Conservation (phyloP, 371 early-diverging fungal species). For the Chytridium lagenaria region DNA sequence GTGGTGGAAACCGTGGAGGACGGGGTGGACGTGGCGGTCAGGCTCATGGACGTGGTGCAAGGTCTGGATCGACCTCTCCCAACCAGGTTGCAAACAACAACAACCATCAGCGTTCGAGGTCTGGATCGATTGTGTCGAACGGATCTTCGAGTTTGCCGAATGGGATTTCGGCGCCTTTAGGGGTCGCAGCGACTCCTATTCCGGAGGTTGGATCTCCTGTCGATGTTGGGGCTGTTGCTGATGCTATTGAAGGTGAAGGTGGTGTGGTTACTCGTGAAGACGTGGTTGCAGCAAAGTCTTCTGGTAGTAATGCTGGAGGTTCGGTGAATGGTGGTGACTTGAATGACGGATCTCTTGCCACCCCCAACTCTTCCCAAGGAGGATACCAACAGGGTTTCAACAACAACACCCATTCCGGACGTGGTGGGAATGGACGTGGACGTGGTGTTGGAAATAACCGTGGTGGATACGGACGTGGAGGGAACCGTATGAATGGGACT, state of each 20-base stretch:
- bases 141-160: conserved; percentile 15
- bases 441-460: neutral
- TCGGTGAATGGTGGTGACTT: neutral
- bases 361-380: neutral
- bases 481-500: conserved; percentile 7
- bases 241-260: neutral
- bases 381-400: conserved; percentile 12
- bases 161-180: conserved; percentile 21
- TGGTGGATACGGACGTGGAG: conserved; percentile 13
- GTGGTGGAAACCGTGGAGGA: neutral
- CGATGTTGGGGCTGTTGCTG: neutral
- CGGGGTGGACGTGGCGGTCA: conserved; percentile 10
- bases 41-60: neutral
- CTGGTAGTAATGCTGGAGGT: neutral
- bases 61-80: conserved; percentile 20
- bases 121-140: conserved; percentile 19
- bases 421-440: conserved; percentile 33
- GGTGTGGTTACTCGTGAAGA: neutral
- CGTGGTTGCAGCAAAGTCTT: neutral
- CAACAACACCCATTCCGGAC: neutral
- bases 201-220: conserved; percentile 7
- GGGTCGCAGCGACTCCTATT: conserved; percentile 12
- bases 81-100: conserved; percentile 4
- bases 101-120: conserved; percentile 12
- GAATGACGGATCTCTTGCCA: neutral